A percentile compares a stretch with the other conserved stretches of the same genome.
phyloP scores from a whole-genome alignment of 306 rosid species.

The Astragalus glycyphyllos region DNA sequence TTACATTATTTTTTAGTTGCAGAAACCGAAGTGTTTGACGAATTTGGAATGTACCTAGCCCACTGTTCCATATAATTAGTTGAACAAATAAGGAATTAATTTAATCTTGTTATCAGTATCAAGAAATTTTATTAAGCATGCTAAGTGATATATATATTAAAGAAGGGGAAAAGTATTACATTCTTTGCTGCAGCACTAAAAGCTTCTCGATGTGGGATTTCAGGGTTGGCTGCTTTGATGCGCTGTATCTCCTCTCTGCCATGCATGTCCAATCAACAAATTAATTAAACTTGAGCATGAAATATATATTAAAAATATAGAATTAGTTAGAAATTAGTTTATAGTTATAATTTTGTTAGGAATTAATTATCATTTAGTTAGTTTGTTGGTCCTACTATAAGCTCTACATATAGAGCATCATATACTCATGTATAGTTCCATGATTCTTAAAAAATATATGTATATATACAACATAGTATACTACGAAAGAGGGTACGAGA shows the following conservation, averaged over 20 bases:
- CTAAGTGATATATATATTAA: too few relatives aligned
- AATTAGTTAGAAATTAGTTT: too few relatives aligned
- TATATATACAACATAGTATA: too few relatives aligned
- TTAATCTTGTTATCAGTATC: background rate
- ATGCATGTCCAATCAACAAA: slow-evolving; percentile 26
- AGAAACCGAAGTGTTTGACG: slow-evolving; percentile 59
- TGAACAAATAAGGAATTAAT: background rate
- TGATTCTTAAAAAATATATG: too few relatives aligned
- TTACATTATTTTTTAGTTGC: slow-evolving; percentile 57
- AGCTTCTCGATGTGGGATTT: slow-evolving; percentile 94
- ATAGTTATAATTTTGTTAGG: too few relatives aligned
- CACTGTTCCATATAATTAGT: slow-evolving; percentile 53
- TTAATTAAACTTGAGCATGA: background rate
- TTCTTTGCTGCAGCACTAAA: slow-evolving; percentile 91
- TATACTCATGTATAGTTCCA: too few relatives aligned
- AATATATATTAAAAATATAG: too few relatives aligned
- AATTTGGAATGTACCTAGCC: slow-evolving; percentile 87
- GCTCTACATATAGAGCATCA: too few relatives aligned
- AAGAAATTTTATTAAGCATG: background rate
- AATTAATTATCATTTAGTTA: too few relatives aligned
- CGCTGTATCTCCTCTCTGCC: slow-evolving; percentile 92
- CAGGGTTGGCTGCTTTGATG: slow-evolving; percentile 86
- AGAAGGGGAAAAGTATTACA: slow-evolving; percentile 43
- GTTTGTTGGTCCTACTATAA: too few relatives aligned
- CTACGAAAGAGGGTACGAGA: too few relatives aligned